Conservation (phyloP, 805 yeast genomes). For the Teunomyces lycoperdinae region DNA sequence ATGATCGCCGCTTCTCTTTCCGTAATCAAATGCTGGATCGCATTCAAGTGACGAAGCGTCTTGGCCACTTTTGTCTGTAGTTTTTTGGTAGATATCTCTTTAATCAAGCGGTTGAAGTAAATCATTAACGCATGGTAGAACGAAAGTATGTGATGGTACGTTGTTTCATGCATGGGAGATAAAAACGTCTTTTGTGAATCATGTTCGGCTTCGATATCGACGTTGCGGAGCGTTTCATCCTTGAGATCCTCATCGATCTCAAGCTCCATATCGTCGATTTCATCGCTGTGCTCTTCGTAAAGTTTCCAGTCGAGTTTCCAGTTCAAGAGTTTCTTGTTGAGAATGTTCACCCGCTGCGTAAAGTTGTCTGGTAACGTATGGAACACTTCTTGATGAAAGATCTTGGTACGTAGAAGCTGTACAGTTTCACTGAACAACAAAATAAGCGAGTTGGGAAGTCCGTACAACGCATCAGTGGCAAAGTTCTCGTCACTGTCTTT, state of each 20-base stretch:
- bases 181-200: conserved; percentile 32
- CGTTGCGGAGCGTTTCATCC: conserved; percentile 8
- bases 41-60: conserved; percentile 62
- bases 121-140: conserved; percentile 71
- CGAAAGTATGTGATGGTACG: conserved; percentile 77
- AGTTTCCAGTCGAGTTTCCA: conserved; percentile 82
- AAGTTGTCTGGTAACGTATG: conserved; percentile 32
- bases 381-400: conserved; percentile 42
- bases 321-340: conserved; percentile 22
- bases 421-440: conserved; percentile 71
- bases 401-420: conserved; percentile 59
- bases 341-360: conserved; percentile 25
- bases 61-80: conserved; percentile 61
- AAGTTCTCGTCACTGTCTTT: conserved; percentile 55
- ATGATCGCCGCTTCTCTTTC: conserved; percentile 57
- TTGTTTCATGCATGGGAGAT: conserved; percentile 63
- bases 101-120: conserved; percentile 65
- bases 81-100: conserved; percentile 50
- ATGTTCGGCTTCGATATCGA: conserved; percentile 9
- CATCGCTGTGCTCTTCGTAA: conserved; percentile 19
- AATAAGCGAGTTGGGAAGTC: conserved; percentile 78
- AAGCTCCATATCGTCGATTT: conserved; percentile 9
- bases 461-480: conserved; percentile 79
- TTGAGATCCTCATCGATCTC: conserved; percentile 11
- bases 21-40: conserved; percentile 56